phyloP scores from a whole-genome alignment of 176 grass and related monocot genomes.

The Puya raimondii region DNA sequence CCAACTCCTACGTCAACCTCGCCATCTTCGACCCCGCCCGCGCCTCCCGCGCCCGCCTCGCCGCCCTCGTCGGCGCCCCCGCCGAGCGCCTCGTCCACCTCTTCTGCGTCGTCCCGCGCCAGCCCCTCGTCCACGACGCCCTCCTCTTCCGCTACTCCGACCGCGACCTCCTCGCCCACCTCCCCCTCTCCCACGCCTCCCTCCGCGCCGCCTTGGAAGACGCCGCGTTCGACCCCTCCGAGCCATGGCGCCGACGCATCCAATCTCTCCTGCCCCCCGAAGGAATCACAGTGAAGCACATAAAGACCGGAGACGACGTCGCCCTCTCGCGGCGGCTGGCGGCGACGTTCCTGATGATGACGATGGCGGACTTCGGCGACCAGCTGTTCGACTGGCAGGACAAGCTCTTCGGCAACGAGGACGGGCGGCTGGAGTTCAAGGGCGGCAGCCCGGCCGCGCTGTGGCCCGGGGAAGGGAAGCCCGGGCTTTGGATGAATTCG shows the following conservation, averaged over 20 bases:
- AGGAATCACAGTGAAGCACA: slow-evolving; percentile 43
- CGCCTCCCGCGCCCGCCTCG: slow-evolving; percentile 29
- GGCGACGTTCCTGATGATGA: slow-evolving; percentile 56
- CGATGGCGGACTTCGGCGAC: slow-evolving; percentile 67
- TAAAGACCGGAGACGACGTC: slow-evolving; percentile 65
- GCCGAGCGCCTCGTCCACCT: slow-evolving; percentile 52
- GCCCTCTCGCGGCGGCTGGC: slow-evolving; percentile 34
- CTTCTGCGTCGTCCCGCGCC: slow-evolving; percentile 45
- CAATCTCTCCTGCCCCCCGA: slow-evolving; percentile 26
- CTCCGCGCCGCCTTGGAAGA: slow-evolving; percentile 25
- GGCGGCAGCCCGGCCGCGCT: slow-evolving; percentile 46
- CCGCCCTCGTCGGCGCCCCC: slow-evolving; percentile 24
- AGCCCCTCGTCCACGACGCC: slow-evolving; percentile 38
- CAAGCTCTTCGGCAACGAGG: slow-evolving; percentile 41
- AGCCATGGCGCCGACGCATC: slow-evolving; percentile 48
- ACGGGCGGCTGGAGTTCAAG: slow-evolving; percentile 45
- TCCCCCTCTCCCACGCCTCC: slow-evolving; percentile 32
- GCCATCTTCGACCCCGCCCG: slow-evolving; percentile 38
- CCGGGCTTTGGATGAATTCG: slow-evolving; percentile 58
- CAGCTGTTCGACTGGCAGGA: slow-evolving; percentile 81
- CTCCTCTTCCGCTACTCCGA: slow-evolving; percentile 47
- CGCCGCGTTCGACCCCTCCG: slow-evolving; percentile 8
- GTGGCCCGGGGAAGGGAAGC: slow-evolving; percentile 63
- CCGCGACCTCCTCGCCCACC: slow-evolving; percentile 30
- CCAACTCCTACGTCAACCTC: slow-evolving; percentile 60